These are phyloP conservation scores for Tanacetum coccineum DNA, from an alignment of 129 eudicot species.

Conservation along the genomic window DNA sequence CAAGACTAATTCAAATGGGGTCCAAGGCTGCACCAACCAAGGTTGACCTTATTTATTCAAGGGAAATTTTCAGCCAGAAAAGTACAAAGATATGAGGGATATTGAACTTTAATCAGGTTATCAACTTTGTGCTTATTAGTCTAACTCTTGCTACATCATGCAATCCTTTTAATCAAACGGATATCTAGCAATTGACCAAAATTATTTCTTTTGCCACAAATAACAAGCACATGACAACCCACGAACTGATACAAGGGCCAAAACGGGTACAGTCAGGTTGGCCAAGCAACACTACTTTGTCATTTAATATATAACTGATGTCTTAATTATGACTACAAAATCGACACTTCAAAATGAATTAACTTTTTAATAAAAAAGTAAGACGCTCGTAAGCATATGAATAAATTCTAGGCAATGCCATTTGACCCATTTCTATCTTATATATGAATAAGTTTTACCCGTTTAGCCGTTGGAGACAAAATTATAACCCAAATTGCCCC, in stretches of 20 bases:
- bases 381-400: neutral
- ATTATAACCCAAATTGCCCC: neutral
- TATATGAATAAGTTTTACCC: neutral
- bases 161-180: conserved; percentile 20
- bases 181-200: conserved; percentile 2
- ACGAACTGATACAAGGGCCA: conserved; percentile 7
- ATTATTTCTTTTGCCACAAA: neutral
- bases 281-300: neutral
- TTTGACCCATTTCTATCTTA: neutral
- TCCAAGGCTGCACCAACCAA: conserved; percentile 20
- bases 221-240: neutral
- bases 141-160: conserved; percentile 4
- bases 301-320: no score
- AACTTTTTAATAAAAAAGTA: neutral
- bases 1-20: conserved; percentile 20
- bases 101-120: neutral
- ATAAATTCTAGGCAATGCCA: neutral
- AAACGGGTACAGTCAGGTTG: neutral
- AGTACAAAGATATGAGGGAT: neutral
- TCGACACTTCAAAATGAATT: neutral
- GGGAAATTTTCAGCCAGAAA: neutral
- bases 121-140: conserved; percentile 13
- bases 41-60: conserved; percentile 15
- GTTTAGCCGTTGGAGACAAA: neutral
- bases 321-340: neutral